Conservation (phyloP, 257 asterid genomes). For the Lantana camara region DNA sequence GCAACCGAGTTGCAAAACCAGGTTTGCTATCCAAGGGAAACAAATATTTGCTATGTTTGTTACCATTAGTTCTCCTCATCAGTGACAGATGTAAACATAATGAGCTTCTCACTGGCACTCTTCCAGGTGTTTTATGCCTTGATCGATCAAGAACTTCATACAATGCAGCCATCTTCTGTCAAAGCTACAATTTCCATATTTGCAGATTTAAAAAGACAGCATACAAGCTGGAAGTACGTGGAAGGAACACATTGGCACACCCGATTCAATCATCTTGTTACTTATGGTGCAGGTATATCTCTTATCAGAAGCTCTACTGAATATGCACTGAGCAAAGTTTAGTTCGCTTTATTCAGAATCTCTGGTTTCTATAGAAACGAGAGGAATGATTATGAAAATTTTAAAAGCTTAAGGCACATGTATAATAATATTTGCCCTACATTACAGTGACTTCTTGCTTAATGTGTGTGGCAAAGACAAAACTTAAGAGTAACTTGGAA, state of each 20-base stretch:
- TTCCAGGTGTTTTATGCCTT: conserved; percentile 78
- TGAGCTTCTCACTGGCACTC: conserved; percentile 23
- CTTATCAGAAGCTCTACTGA: background rate
- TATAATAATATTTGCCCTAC: too few relatives aligned
- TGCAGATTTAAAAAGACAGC: conserved; percentile 76
- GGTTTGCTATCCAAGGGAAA: conserved; percentile 48
- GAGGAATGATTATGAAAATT: too few relatives aligned
- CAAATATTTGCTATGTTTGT: conserved; percentile 8
- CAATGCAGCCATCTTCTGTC: conserved; percentile 53
- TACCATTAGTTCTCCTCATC: conserved; percentile 9
- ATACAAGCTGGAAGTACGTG: conserved; percentile 80
- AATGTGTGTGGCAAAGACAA: too few relatives aligned
- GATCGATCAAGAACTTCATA: conserved; percentile 82
- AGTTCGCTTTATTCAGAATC: too few relatives aligned
- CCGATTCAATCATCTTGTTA: conserved; percentile 87
- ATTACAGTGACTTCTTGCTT: too few relatives aligned
- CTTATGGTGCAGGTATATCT: conserved; percentile 87
- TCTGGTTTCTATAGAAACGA: too few relatives aligned
- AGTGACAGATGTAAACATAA: conserved; percentile 8
- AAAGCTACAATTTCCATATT: conserved; percentile 56
- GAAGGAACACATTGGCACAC: conserved; percentile 97
- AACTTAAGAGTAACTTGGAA: too few relatives aligned
- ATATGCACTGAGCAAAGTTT: background rate
- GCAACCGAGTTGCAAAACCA: conserved; percentile 95
- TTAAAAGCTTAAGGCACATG: too few relatives aligned